phyloP scores from a whole-genome alignment of 169 alveolate species.

The Plasmodium coatneyi region DNA sequence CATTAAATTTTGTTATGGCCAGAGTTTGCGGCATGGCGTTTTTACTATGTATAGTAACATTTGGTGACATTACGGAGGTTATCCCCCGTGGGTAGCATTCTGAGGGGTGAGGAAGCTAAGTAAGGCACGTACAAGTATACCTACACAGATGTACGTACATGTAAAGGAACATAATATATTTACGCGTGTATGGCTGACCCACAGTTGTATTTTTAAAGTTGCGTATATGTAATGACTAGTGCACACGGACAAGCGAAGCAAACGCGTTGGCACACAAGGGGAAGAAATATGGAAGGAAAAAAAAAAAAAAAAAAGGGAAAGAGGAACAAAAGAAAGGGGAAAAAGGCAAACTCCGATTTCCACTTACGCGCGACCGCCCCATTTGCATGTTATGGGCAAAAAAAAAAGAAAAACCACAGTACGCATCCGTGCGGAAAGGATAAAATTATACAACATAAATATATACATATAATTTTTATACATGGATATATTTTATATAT shows the following conservation, averaged over 20 bases:
- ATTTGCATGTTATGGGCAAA: neutral
- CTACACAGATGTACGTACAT: neutral
- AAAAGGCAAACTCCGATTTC: neutral
- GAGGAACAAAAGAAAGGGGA: neutral
- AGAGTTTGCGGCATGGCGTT: neutral
- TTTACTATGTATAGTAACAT: neutral
- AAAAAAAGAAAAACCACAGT: neutral
- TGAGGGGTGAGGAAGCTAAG: neutral
- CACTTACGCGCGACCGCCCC: neutral
- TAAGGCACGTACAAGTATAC: neutral
- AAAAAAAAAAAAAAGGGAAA: neutral
- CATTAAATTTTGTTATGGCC: neutral
- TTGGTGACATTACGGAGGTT: neutral
- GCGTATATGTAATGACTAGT: neutral
- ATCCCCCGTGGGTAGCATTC: neutral
- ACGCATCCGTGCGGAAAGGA: slow-evolving; percentile 1
- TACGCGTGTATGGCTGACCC: neutral
- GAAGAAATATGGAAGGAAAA: neutral
- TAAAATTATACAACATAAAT: neutral
- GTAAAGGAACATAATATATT: neutral
- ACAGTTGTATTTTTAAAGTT: neutral
- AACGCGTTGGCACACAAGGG: neutral
- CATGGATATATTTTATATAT: too few species aligned
- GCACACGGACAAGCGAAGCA: neutral
- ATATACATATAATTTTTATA: too few species aligned